Percentiles rank a stretch among this genome's conserved stretches.
phyloP scores from a whole-genome alignment of 2,329 filamentous ascomycete species.

The Colletotrichum tanaceti region DNA sequence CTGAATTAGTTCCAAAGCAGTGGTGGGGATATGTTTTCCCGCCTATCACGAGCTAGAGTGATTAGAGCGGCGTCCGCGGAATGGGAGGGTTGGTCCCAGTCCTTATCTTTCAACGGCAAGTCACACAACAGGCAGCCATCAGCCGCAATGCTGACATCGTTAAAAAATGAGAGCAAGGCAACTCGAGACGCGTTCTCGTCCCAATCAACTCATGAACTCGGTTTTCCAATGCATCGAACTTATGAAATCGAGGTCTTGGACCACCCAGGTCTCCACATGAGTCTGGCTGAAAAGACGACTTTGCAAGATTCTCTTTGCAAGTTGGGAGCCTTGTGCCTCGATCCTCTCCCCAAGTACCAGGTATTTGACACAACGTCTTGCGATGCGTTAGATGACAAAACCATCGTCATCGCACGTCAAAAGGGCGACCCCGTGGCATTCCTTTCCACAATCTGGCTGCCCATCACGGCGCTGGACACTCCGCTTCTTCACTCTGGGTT shows the following conservation, averaged over 20 bases:
- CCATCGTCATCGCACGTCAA: neutral
- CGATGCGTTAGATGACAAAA: neutral
- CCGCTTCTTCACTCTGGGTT: conserved; percentile 1
- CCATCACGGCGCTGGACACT: neutral
- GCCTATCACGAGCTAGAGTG: too few species aligned
- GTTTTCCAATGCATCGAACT: neutral
- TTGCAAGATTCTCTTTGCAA: neutral
- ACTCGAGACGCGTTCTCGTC: too few species aligned
- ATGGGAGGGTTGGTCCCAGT: too few species aligned
- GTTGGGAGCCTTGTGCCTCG: neutral
- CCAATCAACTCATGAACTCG: too few species aligned
- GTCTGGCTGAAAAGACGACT: neutral
- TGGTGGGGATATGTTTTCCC: too few species aligned
- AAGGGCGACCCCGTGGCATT: neutral
- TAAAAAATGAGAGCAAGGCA: too few species aligned
- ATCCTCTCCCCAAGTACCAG: neutral
- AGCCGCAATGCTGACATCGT: too few species aligned
- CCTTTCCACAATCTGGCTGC: neutral
- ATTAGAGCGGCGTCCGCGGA: too few species aligned
- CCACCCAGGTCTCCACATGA: neutral
- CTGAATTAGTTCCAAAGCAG: too few species aligned
- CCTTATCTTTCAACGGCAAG: too few species aligned
- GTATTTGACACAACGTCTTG: neutral
- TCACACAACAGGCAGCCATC: too few species aligned
- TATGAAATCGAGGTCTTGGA: neutral